phyloP scores from a whole-genome alignment of 73 alveolate genomes.

The Uronychia setigera region DNA sequence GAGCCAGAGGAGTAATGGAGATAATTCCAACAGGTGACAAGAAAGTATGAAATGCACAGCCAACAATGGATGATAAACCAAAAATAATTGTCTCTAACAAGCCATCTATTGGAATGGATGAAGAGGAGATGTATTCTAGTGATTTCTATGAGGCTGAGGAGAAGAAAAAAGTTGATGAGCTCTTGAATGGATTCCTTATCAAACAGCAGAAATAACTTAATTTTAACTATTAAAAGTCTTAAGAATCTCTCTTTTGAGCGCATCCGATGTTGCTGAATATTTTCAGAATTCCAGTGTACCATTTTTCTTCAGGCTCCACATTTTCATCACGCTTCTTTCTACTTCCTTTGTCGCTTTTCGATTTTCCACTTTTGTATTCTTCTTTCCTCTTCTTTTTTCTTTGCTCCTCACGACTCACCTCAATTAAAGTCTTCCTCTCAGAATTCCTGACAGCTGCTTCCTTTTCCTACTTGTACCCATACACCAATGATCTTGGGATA shows the following conservation, averaged over 20 bases:
- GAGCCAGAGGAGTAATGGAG: too few species aligned
- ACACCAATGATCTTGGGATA: not conserved
- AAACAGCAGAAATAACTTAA: not conserved
- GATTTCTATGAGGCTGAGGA: conserved; percentile 1
- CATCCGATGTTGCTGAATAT: not conserved
- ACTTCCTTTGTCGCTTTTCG: not conserved
- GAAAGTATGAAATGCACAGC: too few species aligned
- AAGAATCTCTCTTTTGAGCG: not conserved
- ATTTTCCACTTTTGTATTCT: not conserved
- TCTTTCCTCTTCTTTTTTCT: not conserved
- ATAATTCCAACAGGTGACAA: too few species aligned
- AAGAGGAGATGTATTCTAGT: not conserved
- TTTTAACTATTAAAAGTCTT: not conserved
- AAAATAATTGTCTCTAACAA: not conserved
- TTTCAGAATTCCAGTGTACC: not conserved
- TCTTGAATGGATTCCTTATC: not conserved
- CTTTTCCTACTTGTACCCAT: not conserved
- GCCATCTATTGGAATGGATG: not conserved
- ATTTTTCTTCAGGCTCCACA: not conserved
- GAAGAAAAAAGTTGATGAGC: not conserved
- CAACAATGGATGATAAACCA: too few species aligned
- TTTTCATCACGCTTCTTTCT: not conserved
- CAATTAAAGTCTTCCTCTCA: not conserved
- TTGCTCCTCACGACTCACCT: not conserved
- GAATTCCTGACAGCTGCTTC: not conserved